Evolutionary conservation across 2,329 filamentous ascomycete species (phyloP).

Genomic region (Paecilomyces sp.): DNA sequence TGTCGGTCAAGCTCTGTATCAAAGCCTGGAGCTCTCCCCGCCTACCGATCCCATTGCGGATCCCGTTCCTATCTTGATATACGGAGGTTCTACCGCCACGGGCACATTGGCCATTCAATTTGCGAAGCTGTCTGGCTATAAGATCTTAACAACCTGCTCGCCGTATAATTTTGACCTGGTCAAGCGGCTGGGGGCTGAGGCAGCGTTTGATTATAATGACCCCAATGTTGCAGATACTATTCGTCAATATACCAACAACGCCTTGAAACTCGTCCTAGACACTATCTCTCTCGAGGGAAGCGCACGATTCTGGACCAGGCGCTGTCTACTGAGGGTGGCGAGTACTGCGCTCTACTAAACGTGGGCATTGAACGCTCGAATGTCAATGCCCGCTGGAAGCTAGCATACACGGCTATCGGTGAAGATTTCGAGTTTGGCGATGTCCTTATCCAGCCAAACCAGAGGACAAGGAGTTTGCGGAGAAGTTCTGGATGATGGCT

Average conservation of each 20-base stretch:
- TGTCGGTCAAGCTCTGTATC: constrained; percentile 40
- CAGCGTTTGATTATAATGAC: constrained; percentile 30
- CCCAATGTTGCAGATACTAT: constrained; percentile 23
- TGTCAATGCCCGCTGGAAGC: background rate
- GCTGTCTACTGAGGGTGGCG: constrained; percentile 12
- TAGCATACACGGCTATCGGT: background rate
- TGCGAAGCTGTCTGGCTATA: constrained; percentile 30
- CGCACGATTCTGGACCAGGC: constrained; percentile 19
- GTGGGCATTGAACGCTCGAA: constrained; percentile 2
- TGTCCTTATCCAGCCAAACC: constrained; percentile 18
- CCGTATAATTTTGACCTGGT: constrained; percentile 26
- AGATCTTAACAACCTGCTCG: constrained; percentile 27
- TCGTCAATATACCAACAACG: constrained; percentile 25
- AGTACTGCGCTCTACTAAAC: constrained; percentile 12
- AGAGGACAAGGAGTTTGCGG: constrained; percentile 35
- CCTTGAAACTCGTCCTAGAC: constrained; percentile 23
- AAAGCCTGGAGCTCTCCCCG: constrained; percentile 20
- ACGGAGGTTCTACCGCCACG: constrained; percentile 34
- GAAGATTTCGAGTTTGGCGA: constrained; percentile 8
- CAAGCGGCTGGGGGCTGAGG: constrained; percentile 25
- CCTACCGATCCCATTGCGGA: constrained; percentile 19
- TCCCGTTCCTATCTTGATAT: constrained; percentile 25
- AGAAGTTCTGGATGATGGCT: constrained; percentile 15
- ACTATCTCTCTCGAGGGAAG: constrained; percentile 13
- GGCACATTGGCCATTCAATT: constrained; percentile 34